These are phyloP conservation scores for Podospora sp. DNA, from an alignment of 495 filamentous ascomycete species.

Conservation along the genomic window DNA sequence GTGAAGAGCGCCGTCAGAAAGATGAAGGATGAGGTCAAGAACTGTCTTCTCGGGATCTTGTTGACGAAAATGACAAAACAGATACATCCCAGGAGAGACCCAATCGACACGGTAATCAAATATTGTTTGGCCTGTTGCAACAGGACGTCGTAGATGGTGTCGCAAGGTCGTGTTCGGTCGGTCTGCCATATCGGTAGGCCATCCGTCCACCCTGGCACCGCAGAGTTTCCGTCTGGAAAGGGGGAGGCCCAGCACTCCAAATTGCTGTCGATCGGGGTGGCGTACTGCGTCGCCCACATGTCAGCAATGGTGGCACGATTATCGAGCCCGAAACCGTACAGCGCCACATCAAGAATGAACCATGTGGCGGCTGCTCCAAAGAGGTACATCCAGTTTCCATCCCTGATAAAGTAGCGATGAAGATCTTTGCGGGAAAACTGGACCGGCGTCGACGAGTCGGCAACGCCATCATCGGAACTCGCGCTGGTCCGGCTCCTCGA, in stretches of 20 bases:
- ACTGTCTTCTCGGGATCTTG: constrained; percentile 59
- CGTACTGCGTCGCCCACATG: constrained; percentile 34
- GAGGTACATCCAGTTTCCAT: constrained; percentile 43
- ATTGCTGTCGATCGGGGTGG: constrained; percentile 15
- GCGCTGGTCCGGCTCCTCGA: constrained; percentile 64
- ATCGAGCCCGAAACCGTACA: constrained; percentile 42
- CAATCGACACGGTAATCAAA: constrained; percentile 65
- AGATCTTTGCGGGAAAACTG: constrained; percentile 39
- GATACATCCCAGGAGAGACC: constrained; percentile 61
- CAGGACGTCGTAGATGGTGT: constrained; percentile 64
- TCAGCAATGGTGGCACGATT: constrained; percentile 40
- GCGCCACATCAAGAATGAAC: constrained; percentile 44
- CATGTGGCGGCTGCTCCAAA: constrained; percentile 42
- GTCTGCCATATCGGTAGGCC: constrained; percentile 40
- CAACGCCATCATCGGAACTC: constrained; percentile 4
- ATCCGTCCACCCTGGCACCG: constrained; percentile 30
- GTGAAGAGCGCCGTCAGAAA: constrained; percentile 74
- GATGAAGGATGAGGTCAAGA: constrained; percentile 62
- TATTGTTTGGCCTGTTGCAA: constrained; percentile 69
- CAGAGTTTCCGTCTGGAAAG: constrained; percentile 43
- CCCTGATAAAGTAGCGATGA: constrained; percentile 35
- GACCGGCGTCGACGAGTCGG: constrained; percentile 23
- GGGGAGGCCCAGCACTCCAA: constrained; percentile 59
- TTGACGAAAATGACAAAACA: constrained; percentile 54
- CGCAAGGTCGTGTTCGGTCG: constrained; percentile 39